A percentile compares a stretch with the other conserved stretches of the same genome.
These are phyloP conservation scores for Xylaria palmicola DNA, from an alignment of 495 filamentous ascomycete species.

Conservation along the genomic window DNA sequence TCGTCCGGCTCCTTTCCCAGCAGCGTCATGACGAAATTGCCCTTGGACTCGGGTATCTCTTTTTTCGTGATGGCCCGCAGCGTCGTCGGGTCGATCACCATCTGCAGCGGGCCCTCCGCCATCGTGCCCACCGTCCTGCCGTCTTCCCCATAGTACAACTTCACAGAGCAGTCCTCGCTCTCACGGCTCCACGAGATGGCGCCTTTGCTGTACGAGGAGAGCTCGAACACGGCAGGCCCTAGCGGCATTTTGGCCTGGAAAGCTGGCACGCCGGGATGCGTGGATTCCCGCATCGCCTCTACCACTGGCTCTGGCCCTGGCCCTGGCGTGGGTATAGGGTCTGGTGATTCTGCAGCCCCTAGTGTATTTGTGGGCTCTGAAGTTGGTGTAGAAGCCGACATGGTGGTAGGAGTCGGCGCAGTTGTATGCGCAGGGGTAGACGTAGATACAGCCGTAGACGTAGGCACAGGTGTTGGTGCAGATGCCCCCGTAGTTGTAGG, in stretches of 20 bases:
- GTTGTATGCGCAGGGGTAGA: no score
- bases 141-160: slow-evolving; percentile 18
- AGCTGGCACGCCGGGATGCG: neutral
- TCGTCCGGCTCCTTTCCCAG: slow-evolving; percentile 10
- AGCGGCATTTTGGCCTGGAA: neutral
- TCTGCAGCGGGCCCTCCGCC: slow-evolving; percentile 1
- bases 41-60: slow-evolving; percentile 7
- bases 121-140: slow-evolving; percentile 11
- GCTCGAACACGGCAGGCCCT: slow-evolving; percentile 18
- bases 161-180: slow-evolving; percentile 7
- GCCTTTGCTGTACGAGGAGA: slow-evolving; percentile 19
- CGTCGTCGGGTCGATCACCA: slow-evolving; percentile 20
- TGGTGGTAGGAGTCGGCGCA: no score
- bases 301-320: no score
- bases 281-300: no score
- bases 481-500: no score
- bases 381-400: no score
- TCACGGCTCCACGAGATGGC: slow-evolving; percentile 17
- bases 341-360: no score
- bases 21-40: slow-evolving; percentile 14
- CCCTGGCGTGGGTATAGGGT: no score
- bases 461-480: no score
- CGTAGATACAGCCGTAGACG: no score
- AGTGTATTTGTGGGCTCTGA: no score
- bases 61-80: slow-evolving; percentile 15